phyloP scores from a whole-genome alignment of 129 eudicot species.

The Helichrysum umbraculigerum region DNA sequence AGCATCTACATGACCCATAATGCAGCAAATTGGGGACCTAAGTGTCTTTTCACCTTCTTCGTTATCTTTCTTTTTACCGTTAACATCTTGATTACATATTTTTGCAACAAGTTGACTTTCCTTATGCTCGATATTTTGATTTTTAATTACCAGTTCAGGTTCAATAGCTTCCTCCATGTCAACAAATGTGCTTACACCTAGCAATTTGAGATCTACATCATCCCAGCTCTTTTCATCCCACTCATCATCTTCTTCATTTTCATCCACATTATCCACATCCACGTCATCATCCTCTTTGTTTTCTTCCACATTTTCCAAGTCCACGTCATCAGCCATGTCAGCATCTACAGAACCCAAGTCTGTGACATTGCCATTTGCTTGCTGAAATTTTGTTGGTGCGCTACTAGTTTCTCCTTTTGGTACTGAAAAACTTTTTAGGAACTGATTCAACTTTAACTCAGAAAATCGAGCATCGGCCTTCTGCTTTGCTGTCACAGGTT shows the following conservation, averaged over 20 bases:
- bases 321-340: slow-evolving; percentile 34
- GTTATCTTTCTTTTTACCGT: slow-evolving; percentile 33
- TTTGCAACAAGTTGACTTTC: slow-evolving; percentile 38
- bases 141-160: slow-evolving; percentile 43
- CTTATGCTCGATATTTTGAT: slow-evolving; percentile 30
- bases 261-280: too few relatives aligned
- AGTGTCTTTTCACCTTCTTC: slow-evolving; percentile 51
- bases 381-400: slow-evolving; percentile 10
- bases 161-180: slow-evolving; percentile 79
- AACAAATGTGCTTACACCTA: slow-evolving; percentile 65
- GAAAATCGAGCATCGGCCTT: slow-evolving; percentile 74
- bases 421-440: slow-evolving; percentile 38
- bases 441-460: slow-evolving; percentile 57
- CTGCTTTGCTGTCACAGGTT: slow-evolving; percentile 70
- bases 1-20: slow-evolving; percentile 96
- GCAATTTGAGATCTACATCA: slow-evolving; percentile 69
- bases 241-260: slow-evolving; percentile 43
- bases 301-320: too few relatives aligned
- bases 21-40: slow-evolving; percentile 93
- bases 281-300: too few relatives aligned
- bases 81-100: slow-evolving; percentile 39
- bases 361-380: slow-evolving; percentile 32
- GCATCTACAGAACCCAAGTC: slow-evolving; percentile 38
- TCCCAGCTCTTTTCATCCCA: slow-evolving; percentile 99
- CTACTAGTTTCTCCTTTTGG: too few relatives aligned